Evolutionary conservation across 441 rosid species (phyloP), one percentile per base, ranked within the genome.

Genomic region (Jatropha multifida): DNA sequence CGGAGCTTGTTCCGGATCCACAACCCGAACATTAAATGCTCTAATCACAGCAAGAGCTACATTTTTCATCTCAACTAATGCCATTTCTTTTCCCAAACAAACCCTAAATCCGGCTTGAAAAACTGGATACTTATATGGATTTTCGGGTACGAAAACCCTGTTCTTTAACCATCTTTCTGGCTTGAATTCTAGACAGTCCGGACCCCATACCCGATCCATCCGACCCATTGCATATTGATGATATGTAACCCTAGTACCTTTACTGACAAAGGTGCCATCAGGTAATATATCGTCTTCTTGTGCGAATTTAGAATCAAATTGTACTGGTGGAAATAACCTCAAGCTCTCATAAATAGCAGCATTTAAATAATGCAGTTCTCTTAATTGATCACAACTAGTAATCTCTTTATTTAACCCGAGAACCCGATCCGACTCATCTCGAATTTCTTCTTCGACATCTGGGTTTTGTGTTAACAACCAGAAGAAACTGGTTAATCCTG

Each of bases 1-100:
- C 0, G 83, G 89, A 0, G 26, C 68, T 15, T 83, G 80, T 38
- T 58, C 37, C 3, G 83, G 69, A 56, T 78, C 75, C 51, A 13
- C 42, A 49, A 72, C 77, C 61, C 75, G 59, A 26, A 77, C 32
- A 0, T 65, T 62, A 38, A 75, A 83, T 8, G 49, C 69, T 37
- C 78, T 71, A 40, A 86, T 73, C 37, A 86, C 67, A 0, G 86
- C 82, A 8, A 79, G 75, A 11, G 82, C 87, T 26, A 84, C 83
- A 38, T 72, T 77, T 66, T 83, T 81, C 82, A 86, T 82, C 78
- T 82, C 85, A n/a, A 82, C 77, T 15, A 84, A 76, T 12, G 86
- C 81, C 65, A 84, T 74, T 67, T 86, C 86, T 75, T 83, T 86
- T 5, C 89, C 87, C 2, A 86, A 23, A 66, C 89, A 86, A 49